A percentile compares a stretch with the other conserved stretches of the same genome.
Evolutionary conservation across 805 yeast species (phyloP).

Genomic region (Yamadazyma tumulicola): DNA sequence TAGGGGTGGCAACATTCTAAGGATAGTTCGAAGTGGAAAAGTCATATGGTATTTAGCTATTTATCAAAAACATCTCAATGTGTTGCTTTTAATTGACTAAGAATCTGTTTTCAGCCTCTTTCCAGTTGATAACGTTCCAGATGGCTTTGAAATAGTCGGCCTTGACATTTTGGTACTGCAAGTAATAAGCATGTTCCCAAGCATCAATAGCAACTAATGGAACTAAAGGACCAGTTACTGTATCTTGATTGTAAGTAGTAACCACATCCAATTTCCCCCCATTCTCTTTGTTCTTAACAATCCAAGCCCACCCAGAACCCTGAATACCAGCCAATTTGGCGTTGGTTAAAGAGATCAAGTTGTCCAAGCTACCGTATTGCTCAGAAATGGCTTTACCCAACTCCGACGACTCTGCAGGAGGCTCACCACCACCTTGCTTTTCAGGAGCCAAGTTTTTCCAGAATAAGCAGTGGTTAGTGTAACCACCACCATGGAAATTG

Average conservation of each 20-base stretch:
- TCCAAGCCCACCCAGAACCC: conserved; percentile 54
- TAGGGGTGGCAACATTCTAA: conserved; percentile 73
- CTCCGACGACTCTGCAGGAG: conserved; percentile 43
- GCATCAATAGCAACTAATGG: conserved; percentile 51
- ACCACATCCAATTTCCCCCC: conserved; percentile 42
- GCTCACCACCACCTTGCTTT: conserved; percentile 54
- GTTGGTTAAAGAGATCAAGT: conserved; percentile 39
- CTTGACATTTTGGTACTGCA: conserved; percentile 50
- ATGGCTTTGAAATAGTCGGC: conserved; percentile 48
- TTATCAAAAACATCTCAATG: neutral
- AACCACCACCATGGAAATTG: conserved; percentile 51
- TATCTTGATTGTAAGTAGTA: conserved; percentile 47
- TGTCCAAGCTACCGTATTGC: conserved; percentile 46
- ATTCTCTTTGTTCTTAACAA: conserved; percentile 44
- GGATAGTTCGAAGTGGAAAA: neutral
- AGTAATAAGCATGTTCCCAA: conserved; percentile 54
- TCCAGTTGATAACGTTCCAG: conserved; percentile 51
- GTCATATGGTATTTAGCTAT: no score
- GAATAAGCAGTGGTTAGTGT: conserved; percentile 47
- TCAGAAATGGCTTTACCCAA: conserved; percentile 34
- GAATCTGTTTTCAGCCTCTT: conserved; percentile 46
- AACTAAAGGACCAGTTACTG: conserved; percentile 40
- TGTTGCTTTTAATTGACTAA: conserved; percentile 14
- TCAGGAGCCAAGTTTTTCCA: conserved; percentile 49
- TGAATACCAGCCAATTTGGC: conserved; percentile 46